A percentile compares a stretch with the other conserved stretches of the same genome.
Conservation (phyloP, 2,329 filamentous ascomycete species). For the Aspergillus sp. region DNA sequence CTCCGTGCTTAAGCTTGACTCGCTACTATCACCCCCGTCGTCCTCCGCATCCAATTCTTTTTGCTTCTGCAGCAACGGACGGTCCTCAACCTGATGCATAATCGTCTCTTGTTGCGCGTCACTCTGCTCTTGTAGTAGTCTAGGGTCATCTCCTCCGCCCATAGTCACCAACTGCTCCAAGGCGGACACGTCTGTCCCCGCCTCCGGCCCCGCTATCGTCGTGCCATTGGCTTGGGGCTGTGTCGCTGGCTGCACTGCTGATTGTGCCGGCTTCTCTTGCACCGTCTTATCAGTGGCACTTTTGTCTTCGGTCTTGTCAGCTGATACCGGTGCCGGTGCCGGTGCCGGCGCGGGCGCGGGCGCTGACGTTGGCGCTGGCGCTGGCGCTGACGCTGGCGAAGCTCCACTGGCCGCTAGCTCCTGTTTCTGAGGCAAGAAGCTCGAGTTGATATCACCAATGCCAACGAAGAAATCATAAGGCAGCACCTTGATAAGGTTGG, state of each 20-base stretch:
- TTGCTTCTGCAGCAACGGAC: constrained; percentile 85
- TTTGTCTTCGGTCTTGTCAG: no score
- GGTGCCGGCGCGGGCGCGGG: no score
- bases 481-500: constrained; percentile 87
- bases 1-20: constrained; percentile 34
- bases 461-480: constrained; percentile 98
- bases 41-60: constrained; percentile 82
- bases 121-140: constrained; percentile 63
- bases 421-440: constrained; percentile 76
- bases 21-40: constrained; percentile 51
- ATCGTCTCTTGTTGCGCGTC: constrained; percentile 81
- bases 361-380: constrained; percentile 12
- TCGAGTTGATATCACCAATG: constrained; percentile 97
- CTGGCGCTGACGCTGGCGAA: constrained; percentile 3
- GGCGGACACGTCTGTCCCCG: constrained; percentile 42
- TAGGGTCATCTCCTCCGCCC: constrained; percentile 61
- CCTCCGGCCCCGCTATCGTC: constrained; percentile 16
- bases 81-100: constrained; percentile 79
- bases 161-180: constrained; percentile 71
- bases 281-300: no score
- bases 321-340: no score
- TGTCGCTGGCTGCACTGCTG: no score
- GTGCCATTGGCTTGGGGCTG: constrained; percentile 26
- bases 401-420: constrained; percentile 33
- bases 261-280: no score